A percentile compares a stretch with the other conserved stretches of the same genome.
These are phyloP conservation scores for Cicer yamashitae DNA, from an alignment of 306 rosid genomes.

Conservation along the genomic window DNA sequence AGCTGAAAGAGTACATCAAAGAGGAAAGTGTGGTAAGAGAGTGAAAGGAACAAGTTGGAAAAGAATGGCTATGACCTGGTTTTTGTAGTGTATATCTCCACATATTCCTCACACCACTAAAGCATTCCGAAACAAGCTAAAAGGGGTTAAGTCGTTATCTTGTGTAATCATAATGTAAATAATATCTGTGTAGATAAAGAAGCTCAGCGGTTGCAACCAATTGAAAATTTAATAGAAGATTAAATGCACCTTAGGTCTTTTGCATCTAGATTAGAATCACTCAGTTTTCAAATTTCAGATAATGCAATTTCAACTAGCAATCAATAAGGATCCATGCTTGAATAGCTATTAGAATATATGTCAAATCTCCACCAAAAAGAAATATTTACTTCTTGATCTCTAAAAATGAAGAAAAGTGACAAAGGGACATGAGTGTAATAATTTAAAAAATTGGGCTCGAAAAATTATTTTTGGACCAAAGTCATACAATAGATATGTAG, in stretches of 20 bases:
- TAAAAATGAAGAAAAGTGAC: background rate
- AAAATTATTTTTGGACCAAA: background rate
- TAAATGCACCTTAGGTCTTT: background rate
- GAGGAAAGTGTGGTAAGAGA: conserved; percentile 25
- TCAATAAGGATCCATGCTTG: background rate
- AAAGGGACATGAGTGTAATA: background rate
- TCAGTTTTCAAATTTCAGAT: background rate
- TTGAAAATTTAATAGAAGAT: conserved; percentile 1
- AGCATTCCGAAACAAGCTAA: background rate
- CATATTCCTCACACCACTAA: background rate
- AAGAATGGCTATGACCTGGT: background rate
- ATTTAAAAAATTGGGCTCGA: background rate
- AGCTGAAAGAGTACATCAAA: background rate
- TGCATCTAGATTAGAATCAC: conserved; percentile 7
- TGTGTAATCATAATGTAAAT: background rate
- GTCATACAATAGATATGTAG: background rate
- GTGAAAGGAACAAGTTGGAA: background rate
- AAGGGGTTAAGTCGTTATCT: background rate
- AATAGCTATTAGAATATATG: too few species aligned
- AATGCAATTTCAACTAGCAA: background rate
- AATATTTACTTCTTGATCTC: too few species aligned
- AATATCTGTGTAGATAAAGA: background rate
- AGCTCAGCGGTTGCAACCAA: background rate
- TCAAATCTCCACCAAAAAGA: too few species aligned
- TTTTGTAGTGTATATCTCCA: background rate